Evolutionary conservation across 1,284 basidiomycete species (phyloP).

Genomic region (Puccinia novopanici): DNA sequence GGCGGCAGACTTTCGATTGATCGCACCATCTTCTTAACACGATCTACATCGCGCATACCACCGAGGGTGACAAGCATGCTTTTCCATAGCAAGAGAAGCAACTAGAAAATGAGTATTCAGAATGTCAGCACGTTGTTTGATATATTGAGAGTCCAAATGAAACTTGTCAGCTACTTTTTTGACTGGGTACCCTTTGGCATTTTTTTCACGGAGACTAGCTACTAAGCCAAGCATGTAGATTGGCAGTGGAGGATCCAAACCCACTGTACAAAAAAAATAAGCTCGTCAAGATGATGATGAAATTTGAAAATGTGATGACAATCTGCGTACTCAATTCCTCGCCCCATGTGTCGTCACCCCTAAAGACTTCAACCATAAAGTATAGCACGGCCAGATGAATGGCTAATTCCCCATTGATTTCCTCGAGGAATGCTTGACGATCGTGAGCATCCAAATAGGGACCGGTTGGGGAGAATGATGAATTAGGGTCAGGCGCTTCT

Average conservation of each 20-base stretch:
- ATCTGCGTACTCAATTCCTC: slow-evolving; percentile 71
- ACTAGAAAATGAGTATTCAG: slow-evolving; percentile 58
- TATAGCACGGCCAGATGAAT: slow-evolving; percentile 90
- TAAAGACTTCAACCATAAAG: slow-evolving; percentile 86
- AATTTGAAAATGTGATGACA: neutral
- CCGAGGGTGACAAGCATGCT: slow-evolving; percentile 87
- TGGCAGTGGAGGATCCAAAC: slow-evolving; percentile 87
- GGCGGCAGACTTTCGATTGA: slow-evolving; percentile 67
- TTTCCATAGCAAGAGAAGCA: slow-evolving; percentile 96
- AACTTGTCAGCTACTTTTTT: slow-evolving; percentile 66
- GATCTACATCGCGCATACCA: slow-evolving; percentile 79
- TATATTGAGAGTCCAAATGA: neutral
- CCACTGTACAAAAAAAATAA: slow-evolving; percentile 63
- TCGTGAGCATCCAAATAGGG: slow-evolving; percentile 60
- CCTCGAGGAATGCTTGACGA: slow-evolving; percentile 76
- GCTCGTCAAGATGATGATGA: slow-evolving; percentile 50
- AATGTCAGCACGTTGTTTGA: neutral
- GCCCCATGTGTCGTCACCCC: slow-evolving; percentile 86
- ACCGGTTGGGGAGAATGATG: neutral
- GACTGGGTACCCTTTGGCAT: slow-evolving; percentile 90
- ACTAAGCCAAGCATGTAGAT: slow-evolving; percentile 88
- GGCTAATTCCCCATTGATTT: slow-evolving; percentile 84
- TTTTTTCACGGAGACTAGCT: slow-evolving; percentile 85
- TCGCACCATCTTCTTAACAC: slow-evolving; percentile 81
- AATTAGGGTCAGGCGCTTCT: slow-evolving; percentile 29